phyloP scores from a whole-genome alignment of 2,329 filamentous ascomycete species.

The Trichoderma sp. region DNA sequence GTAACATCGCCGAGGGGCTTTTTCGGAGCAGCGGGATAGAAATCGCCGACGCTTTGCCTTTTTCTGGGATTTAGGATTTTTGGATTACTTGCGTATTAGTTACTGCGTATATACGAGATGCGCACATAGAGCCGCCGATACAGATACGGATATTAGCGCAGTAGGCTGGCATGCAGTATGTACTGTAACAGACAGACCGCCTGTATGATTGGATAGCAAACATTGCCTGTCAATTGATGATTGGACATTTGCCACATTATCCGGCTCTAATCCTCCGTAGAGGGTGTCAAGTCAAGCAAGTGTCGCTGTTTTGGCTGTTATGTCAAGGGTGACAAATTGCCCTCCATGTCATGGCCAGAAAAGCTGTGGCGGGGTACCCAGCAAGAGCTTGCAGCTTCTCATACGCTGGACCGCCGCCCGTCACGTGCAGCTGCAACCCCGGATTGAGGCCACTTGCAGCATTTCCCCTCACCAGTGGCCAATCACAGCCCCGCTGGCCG shows the following conservation, averaged over 20 bases:
- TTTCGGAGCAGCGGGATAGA: not conserved
- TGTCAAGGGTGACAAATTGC: not conserved
- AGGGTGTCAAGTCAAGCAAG: not conserved
- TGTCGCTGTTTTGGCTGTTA: not conserved
- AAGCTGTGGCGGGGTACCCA: not conserved
- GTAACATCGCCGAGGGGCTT: not conserved
- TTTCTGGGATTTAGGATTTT: not conserved
- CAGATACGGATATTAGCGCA: not conserved
- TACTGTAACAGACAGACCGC: not conserved
- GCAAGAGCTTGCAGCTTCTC: not conserved
- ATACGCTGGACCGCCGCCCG: not conserved
- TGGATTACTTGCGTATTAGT: not conserved
- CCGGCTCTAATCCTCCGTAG: not conserved
- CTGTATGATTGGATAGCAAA: not conserved
- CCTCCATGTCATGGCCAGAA: not conserved
- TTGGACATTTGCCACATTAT: constrained; percentile 9
- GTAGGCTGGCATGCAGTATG: too few species aligned
- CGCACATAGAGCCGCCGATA: not conserved
- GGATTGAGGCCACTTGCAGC: constrained; percentile 16
- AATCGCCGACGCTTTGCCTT: not conserved
- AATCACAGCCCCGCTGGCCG: constrained; percentile 33
- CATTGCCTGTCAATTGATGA: not conserved
- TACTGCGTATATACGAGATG: not conserved
- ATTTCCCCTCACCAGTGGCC: constrained; percentile 35
- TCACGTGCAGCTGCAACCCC: constrained; percentile 23